Percentiles rank a stretch among this genome's conserved stretches.
Evolutionary conservation across 2,329 filamentous ascomycete genomes (phyloP).

Genomic region (Venturia pyrina): DNA sequence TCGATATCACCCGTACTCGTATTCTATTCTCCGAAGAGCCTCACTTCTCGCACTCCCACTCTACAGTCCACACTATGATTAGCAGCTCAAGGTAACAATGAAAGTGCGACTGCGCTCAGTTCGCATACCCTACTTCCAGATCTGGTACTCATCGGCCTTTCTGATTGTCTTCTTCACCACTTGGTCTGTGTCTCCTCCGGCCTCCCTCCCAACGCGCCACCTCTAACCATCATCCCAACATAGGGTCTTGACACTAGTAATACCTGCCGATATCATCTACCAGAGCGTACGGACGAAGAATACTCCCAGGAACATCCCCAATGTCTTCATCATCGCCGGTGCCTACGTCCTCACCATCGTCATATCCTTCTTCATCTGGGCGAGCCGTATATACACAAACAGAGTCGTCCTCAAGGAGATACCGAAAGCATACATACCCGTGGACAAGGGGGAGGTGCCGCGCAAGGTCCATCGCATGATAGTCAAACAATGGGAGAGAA

Average conservation of each 20-base stretch:
- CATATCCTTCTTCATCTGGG: slow-evolving; percentile 66
- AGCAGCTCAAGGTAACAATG: background rate
- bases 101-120: background rate
- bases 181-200: slow-evolving; percentile 44
- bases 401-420: slow-evolving; percentile 70
- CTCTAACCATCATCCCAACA: slow-evolving; percentile 57
- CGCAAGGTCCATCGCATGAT: slow-evolving; percentile 69
- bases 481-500: slow-evolving; percentile 59
- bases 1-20: no score
- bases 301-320: slow-evolving; percentile 49
- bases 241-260: slow-evolving; percentile 62
- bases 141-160: slow-evolving; percentile 75
- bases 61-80: background rate
- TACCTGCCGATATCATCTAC: slow-evolving; percentile 68
- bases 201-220: slow-evolving; percentile 71
- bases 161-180: slow-evolving; percentile 65
- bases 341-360: slow-evolving; percentile 64
- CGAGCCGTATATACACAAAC: slow-evolving; percentile 77
- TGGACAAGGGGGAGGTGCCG: slow-evolving; percentile 75
- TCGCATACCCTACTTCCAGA: slow-evolving; percentile 55
- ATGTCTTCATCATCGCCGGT: slow-evolving; percentile 72
- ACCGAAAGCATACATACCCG: slow-evolving; percentile 75
- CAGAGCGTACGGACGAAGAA: slow-evolving; percentile 55
- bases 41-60: background rate
- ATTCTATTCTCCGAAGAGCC: background rate